Base-by-base conservation (phyloP, 495 filamentous ascomycete species). In the Beverwykella pulmonaria region DNA sequence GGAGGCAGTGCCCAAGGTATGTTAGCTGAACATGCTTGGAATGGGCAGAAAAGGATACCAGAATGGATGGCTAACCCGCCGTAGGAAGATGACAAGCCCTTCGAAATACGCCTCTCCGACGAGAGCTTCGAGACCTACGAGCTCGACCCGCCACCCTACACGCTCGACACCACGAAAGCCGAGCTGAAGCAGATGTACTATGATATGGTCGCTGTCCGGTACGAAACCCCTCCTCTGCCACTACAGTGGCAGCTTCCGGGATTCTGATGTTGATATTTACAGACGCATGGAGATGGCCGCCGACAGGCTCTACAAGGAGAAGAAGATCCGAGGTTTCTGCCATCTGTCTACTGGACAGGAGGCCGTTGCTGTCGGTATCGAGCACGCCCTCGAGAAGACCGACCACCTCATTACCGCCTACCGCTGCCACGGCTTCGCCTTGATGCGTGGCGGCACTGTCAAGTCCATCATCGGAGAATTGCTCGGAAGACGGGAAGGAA, bases 61-160 rank as follows among this genome's bases (percentile, higher is more conserved):
- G 46, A 44, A 61, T 50, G 10, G 46, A 65, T 69, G 61, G 60
- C 39, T 69, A 30, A 69, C 61, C 3, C 27, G 4, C 22, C 39
- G 25, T 70, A 97, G 93, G 89, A 92, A 78, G 94, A 97, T 79
- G 91, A 97, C 73, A 88, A 97, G 83, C 88, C 87, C 53, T 98
- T 98, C 84, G 88, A 89, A 67, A 87, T 98, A 77, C 87, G 85
- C 61, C 89, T 98, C 77, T 95, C 91, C 75, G 88, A 95, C 72
- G 93, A 98, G 89, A 92, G 90, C 83, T 98, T 98, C 84, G 94
- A 98, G 85, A 97, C 93, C 63, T 98, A 98, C 82, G 92, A 97
- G 83, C 87, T 98, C 77, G 93, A 98, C 81, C 93, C 92, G 54
- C 95, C 95, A 23, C 81, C 90, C 19, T 96, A 96, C 82, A 92